These are phyloP conservation scores for Colletotrichum eleusines DNA, from an alignment of 2,329 filamentous ascomycete genomes.

Conservation along the genomic window DNA sequence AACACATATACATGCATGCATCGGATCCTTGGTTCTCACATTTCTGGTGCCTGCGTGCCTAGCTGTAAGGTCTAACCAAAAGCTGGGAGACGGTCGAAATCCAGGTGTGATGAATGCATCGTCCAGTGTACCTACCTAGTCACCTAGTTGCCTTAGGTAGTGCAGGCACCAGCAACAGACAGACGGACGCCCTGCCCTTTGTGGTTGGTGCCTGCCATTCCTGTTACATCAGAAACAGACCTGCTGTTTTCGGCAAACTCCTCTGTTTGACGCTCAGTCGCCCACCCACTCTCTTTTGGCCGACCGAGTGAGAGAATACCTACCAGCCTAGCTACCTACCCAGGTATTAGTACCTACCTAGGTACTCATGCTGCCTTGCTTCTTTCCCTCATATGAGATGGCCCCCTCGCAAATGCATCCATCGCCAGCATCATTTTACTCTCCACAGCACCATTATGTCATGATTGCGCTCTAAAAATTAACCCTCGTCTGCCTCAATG, in stretches of 20 bases:
- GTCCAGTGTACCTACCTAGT: too few relatives aligned
- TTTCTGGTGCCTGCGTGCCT: slow-evolving; percentile 23
- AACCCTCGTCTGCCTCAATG: background rate
- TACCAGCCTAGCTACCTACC: too few relatives aligned
- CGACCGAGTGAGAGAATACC: too few relatives aligned
- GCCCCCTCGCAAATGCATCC: background rate
- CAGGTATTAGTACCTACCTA: too few relatives aligned
- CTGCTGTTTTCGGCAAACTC: slow-evolving; percentile 12
- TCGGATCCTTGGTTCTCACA: slow-evolving; percentile 6
- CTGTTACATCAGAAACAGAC: slow-evolving; percentile 28
- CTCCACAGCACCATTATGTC: background rate
- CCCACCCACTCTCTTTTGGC: background rate
- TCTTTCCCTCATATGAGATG: background rate
- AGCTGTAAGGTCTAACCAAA: slow-evolving; percentile 10
- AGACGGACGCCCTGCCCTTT: background rate
- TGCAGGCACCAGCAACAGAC: background rate
- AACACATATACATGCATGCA: background rate
- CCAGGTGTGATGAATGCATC: slow-evolving; percentile 6
- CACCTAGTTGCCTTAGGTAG: too few relatives aligned
- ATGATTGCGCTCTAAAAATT: background rate
- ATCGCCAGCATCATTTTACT: background rate
- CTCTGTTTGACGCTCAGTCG: background rate
- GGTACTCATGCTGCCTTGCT: background rate
- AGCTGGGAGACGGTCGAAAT: background rate
- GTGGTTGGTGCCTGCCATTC: background rate